Evolutionary conservation across 192 early-diverging fungal genomes (phyloP).

Genomic region (Entophlyctis helioformis): DNA sequence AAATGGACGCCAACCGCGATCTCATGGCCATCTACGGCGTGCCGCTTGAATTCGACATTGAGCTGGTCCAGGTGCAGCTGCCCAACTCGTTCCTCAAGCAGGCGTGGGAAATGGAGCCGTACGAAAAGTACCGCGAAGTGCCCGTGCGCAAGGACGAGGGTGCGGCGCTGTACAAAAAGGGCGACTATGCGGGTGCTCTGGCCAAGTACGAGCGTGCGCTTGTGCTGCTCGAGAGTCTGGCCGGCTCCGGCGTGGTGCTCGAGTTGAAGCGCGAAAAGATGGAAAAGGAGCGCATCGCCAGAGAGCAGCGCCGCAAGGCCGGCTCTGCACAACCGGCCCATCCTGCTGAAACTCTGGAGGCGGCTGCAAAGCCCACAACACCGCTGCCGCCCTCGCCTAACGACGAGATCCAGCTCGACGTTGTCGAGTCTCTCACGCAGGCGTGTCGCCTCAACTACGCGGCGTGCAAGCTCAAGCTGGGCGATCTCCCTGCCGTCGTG

Average conservation of each 20-base stretch:
- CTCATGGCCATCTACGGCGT: constrained; percentile 17
- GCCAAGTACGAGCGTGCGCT: constrained; percentile 34
- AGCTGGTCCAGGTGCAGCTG: constrained; percentile 26
- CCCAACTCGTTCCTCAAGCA: constrained; percentile 27
- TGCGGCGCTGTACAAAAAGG: constrained; percentile 15
- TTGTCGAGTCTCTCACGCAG: constrained; percentile 14
- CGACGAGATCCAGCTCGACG: constrained; percentile 10
- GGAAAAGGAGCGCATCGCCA: constrained; percentile 6
- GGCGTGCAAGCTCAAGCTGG: constrained; percentile 38
- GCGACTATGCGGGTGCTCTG: constrained; percentile 20
- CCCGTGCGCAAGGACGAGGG: constrained; percentile 28
- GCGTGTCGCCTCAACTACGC: constrained; percentile 36
- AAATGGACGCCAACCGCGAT: constrained; percentile 15
- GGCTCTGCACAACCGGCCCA: too few relatives aligned
- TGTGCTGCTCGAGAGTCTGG: constrained; percentile 29
- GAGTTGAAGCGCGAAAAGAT: constrained; percentile 15
- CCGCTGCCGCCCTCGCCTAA: neutral
- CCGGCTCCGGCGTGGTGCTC: constrained; percentile 14
- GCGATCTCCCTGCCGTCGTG: constrained; percentile 25
- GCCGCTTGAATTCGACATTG: constrained; percentile 38
- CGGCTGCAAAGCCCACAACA: neutral
- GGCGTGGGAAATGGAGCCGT: constrained; percentile 37
- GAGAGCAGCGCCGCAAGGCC: neutral
- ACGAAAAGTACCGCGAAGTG: constrained; percentile 30
- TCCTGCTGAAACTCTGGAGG: neutral